A percentile compares a stretch with the other conserved stretches of the same genome.
These are phyloP conservation scores for Fusarium xylarioides DNA, from an alignment of 2,329 filamentous ascomycete genomes.

Conservation along the genomic window DNA sequence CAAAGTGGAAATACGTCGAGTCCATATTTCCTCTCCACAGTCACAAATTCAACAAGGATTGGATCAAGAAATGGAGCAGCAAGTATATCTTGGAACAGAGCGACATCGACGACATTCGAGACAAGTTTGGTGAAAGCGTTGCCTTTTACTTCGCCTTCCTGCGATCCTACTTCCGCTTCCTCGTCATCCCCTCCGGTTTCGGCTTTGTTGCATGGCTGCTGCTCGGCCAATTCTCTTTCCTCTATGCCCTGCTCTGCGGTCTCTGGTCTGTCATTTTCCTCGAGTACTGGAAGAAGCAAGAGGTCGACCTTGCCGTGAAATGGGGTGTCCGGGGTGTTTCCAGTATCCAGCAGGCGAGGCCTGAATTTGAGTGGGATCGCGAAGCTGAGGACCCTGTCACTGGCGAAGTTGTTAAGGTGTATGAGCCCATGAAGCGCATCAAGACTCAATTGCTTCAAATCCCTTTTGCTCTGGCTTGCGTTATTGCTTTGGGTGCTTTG, in stretches of 20 bases:
- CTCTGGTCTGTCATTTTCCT: slow-evolving; percentile 92
- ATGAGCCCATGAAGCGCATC: slow-evolving; percentile 78
- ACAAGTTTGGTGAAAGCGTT: slow-evolving; percentile 83
- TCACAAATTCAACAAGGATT: slow-evolving; percentile 75
- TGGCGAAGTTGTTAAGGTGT: slow-evolving; percentile 79
- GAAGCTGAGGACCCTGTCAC: slow-evolving; percentile 82
- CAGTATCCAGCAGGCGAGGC: slow-evolving; percentile 78
- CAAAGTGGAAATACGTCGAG: slow-evolving; percentile 77
- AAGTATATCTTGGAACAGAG: slow-evolving; percentile 73
- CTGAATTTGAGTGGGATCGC: slow-evolving; percentile 81
- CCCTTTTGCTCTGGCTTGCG: slow-evolving; percentile 82
- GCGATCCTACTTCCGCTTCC: slow-evolving; percentile 87
- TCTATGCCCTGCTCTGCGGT: slow-evolving; percentile 80
- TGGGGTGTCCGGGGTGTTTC: slow-evolving; percentile 92
- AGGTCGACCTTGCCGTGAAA: slow-evolving; percentile 83
- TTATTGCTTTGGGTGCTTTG: slow-evolving; percentile 77
- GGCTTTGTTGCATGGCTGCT: slow-evolving; percentile 82
- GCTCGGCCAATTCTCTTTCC: slow-evolving; percentile 83
- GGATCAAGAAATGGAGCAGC: slow-evolving; percentile 78
- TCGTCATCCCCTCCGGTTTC: slow-evolving; percentile 82
- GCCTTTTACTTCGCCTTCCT: slow-evolving; percentile 97
- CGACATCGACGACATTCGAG: slow-evolving; percentile 77
- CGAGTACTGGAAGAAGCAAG: slow-evolving; percentile 96
- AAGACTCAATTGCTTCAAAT: slow-evolving; percentile 81
- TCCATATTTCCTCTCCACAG: slow-evolving; percentile 84